phyloP scores from a whole-genome alignment of 1,139 yeast genomes.

The Saccharomyces hybrid region DNA sequence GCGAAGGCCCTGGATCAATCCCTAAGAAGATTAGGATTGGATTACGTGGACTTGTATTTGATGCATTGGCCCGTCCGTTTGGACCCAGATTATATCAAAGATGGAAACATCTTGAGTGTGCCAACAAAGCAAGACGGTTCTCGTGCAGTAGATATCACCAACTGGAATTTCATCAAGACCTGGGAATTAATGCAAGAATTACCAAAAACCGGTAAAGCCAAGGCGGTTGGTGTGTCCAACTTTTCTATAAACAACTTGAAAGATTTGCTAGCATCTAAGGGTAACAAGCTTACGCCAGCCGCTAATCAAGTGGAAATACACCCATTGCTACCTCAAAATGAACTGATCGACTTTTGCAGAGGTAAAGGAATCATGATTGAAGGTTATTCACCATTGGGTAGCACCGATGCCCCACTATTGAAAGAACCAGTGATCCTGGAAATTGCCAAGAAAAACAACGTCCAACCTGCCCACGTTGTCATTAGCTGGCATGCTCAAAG shows the following conservation, averaged over 20 bases:
- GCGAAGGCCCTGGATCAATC: conserved; percentile 53
- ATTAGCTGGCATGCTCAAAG: conserved; percentile 67
- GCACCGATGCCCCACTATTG: conserved; percentile 56
- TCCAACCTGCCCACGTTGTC: conserved; percentile 53
- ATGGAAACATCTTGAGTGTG: conserved; percentile 31
- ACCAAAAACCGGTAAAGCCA: conserved; percentile 48
- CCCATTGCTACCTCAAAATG: conserved; percentile 63
- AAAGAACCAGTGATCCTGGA: conserved; percentile 40
- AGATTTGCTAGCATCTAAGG: conserved; percentile 43
- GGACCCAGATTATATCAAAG: conserved; percentile 38
- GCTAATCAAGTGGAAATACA: conserved; percentile 69
- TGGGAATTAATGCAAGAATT: conserved; percentile 62
- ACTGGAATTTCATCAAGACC: conserved; percentile 55
- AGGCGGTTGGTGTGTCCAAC: conserved; percentile 74
- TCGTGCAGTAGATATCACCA: conserved; percentile 35
- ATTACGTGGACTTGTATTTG: conserved; percentile 74
- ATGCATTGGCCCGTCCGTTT: conserved; percentile 80
- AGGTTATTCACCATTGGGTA: conserved; percentile 76
- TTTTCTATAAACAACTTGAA: conserved; percentile 49
- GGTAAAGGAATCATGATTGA: conserved; percentile 51
- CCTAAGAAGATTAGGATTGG: conserved; percentile 57
- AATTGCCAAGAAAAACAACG: conserved; percentile 49
- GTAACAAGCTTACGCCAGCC: conserved; percentile 52
- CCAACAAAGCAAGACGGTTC: conserved; percentile 40
- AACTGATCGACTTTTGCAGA: conserved; percentile 48